Evolutionary conservation across 106 monocot genomes (phyloP).

Genomic region (Narthecium ossifragum): DNA sequence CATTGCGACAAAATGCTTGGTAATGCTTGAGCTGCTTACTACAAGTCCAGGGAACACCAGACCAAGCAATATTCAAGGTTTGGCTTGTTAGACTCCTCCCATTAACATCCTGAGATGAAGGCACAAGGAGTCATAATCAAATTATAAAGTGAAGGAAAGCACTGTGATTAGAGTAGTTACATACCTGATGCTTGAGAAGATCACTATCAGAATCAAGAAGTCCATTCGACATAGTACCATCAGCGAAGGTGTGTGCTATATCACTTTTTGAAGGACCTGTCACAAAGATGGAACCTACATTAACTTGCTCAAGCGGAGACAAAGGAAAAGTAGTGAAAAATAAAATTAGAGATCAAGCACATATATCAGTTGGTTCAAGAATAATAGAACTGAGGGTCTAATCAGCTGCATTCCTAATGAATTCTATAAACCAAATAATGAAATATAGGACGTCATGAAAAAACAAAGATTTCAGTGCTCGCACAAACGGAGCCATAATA

Average conservation of each 20-base stretch:
- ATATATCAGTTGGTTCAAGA: too few relatives aligned
- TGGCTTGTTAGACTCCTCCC: conserved; percentile 21
- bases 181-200: conserved; percentile 31
- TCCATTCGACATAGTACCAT: conserved; percentile 26
- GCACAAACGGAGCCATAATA: too few relatives aligned
- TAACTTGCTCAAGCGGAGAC: too few relatives aligned
- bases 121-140: background rate
- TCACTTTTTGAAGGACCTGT: conserved; percentile 22
- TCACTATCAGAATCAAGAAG: conserved; percentile 28
- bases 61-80: conserved; percentile 64
- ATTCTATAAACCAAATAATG: too few relatives aligned
- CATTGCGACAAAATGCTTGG: conserved; percentile 69
- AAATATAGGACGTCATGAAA: too few relatives aligned
- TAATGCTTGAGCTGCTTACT: conserved; percentile 80
- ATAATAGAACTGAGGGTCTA: too few relatives aligned
- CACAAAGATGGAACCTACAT: background rate
- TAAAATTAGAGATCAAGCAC: background rate
- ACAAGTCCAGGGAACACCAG: conserved; percentile 67
- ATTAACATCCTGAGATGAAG: conserved; percentile 36
- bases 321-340: background rate
- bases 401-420: too few relatives aligned
- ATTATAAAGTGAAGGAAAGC: background rate
- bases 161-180: conserved; percentile 1
- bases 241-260: conserved; percentile 4
- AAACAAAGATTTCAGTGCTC: too few relatives aligned